phyloP scores from a whole-genome alignment of 345 rosid species.

The Populus deltoides region DNA sequence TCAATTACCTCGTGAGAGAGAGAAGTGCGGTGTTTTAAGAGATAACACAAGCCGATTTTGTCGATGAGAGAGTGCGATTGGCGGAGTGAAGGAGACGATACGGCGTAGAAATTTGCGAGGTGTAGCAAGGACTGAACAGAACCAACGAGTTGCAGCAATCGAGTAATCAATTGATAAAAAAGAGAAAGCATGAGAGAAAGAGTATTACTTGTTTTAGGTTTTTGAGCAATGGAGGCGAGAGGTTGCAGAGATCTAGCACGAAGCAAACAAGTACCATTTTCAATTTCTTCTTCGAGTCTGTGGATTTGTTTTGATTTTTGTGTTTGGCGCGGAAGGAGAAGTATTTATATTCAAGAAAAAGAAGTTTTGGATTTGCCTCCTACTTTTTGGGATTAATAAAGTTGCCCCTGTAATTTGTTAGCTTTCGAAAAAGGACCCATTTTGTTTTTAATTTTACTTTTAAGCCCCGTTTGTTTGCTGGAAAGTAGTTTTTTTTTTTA shows the following conservation, averaged over 20 bases:
- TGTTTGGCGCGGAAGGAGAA: constrained; percentile 20
- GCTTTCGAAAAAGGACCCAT: not conserved
- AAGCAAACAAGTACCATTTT: constrained; percentile 65
- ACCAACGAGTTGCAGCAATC: constrained; percentile 15
- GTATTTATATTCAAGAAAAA: not conserved
- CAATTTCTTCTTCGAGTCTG: not conserved
- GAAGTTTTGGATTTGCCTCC: not conserved
- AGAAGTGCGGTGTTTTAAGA: constrained; percentile 45
- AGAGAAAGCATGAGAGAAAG: not conserved
- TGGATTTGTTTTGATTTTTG: not conserved
- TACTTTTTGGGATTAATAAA: not conserved
- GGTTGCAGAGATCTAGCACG: constrained; percentile 64
- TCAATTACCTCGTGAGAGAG: constrained; percentile 52
- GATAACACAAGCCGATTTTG: constrained; percentile 65
- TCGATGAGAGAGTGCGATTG: constrained; percentile 44
- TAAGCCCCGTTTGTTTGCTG: no score
- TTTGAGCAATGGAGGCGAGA: constrained; percentile 54
- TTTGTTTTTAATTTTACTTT: not conserved
- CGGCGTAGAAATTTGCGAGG: constrained; percentile 62
- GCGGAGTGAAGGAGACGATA: constrained; percentile 37
- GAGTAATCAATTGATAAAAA: constrained; percentile 16
- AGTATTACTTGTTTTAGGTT: constrained; percentile 62
- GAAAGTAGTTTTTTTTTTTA: no score
- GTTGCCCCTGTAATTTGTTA: not conserved
- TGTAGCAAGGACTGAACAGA: constrained; percentile 56